Evolutionary conservation across 1,284 basidiomycete genomes (phyloP).

Genomic region (Boletus sp.): DNA sequence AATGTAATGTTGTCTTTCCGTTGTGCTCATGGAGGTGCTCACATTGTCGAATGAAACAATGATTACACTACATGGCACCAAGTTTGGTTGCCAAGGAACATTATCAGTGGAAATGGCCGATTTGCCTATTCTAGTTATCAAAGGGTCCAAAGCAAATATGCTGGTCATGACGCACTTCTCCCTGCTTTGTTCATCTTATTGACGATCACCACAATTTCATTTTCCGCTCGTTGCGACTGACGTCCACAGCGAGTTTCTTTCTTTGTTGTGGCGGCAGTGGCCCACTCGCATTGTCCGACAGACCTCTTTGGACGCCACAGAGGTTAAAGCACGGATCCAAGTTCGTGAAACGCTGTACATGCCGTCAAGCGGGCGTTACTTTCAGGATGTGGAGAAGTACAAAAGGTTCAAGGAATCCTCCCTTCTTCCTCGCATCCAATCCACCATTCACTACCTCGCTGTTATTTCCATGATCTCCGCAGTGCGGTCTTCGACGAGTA

Average conservation of each 20-base stretch:
- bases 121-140: slow-evolving; percentile 17
- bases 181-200: slow-evolving; percentile 25
- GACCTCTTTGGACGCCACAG: slow-evolving; percentile 12
- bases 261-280: slow-evolving; percentile 15
- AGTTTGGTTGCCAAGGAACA: slow-evolving; percentile 6
- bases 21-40: slow-evolving; percentile 15
- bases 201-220: slow-evolving; percentile 6
- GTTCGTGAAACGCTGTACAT: slow-evolving; percentile 5
- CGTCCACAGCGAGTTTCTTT: slow-evolving; percentile 9
- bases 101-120: neutral
- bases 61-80: neutral
- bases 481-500: neutral
- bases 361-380: slow-evolving; percentile 9
- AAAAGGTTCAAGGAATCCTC: slow-evolving; percentile 19
- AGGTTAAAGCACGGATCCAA: slow-evolving; percentile 17
- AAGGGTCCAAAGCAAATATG: slow-evolving; percentile 4
- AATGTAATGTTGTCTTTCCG: slow-evolving; percentile 28
- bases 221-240: neutral
- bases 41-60: slow-evolving; percentile 10
- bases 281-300: slow-evolving; percentile 22
- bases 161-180: neutral
- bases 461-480: slow-evolving; percentile 9
- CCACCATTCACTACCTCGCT: neutral
- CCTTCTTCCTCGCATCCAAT: neutral
- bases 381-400: slow-evolving; percentile 14